Conservation (phyloP, 2,329 filamentous ascomycete species). For the Alternaria infectoria region DNA sequence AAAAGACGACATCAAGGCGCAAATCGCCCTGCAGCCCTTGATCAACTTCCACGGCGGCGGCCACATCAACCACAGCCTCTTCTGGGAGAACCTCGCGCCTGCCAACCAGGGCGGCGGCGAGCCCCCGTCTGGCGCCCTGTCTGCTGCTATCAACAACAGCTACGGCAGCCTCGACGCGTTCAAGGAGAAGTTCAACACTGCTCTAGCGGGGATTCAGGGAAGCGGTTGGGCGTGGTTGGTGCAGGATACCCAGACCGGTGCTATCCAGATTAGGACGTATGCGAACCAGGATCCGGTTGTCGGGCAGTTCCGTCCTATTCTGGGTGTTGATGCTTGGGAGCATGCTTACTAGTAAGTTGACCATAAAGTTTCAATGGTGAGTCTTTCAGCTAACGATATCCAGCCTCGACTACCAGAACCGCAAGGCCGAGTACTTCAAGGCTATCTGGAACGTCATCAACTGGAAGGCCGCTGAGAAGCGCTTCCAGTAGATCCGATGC, state of each 20-base stretch:
- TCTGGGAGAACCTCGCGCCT: slow-evolving; percentile 74
- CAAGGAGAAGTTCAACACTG: slow-evolving; percentile 69
- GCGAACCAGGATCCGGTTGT: slow-evolving; percentile 89
- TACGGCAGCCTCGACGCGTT: slow-evolving; percentile 66
- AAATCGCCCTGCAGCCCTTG: slow-evolving; percentile 63
- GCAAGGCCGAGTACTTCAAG: slow-evolving; percentile 94
- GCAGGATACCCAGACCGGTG: slow-evolving; percentile 66
- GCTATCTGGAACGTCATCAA: slow-evolving; percentile 95
- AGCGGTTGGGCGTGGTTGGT: slow-evolving; percentile 70
- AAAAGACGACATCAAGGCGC: slow-evolving; percentile 60
- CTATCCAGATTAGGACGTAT: slow-evolving; percentile 71
- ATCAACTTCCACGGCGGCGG: slow-evolving; percentile 73
- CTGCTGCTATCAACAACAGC: slow-evolving; percentile 63
- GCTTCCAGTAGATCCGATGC: slow-evolving; percentile 61
- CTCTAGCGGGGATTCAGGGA: slow-evolving; percentile 69
- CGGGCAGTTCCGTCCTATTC: slow-evolving; percentile 78
- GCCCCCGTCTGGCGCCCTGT: slow-evolving; percentile 64
- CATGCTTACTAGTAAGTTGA: slow-evolving; percentile 55
- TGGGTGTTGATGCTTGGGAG: slow-evolving; percentile 95
- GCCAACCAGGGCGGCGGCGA: slow-evolving; percentile 70
- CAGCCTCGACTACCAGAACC: slow-evolving; percentile 87
- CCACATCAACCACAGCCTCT: slow-evolving; percentile 71
- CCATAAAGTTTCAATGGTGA: fast-evolving
- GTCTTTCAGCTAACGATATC: not conserved
- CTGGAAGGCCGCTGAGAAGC: slow-evolving; percentile 87